Conservation (phyloP, 2,329 filamentous ascomycete species). For the Lachnellula subtilissima region DNA sequence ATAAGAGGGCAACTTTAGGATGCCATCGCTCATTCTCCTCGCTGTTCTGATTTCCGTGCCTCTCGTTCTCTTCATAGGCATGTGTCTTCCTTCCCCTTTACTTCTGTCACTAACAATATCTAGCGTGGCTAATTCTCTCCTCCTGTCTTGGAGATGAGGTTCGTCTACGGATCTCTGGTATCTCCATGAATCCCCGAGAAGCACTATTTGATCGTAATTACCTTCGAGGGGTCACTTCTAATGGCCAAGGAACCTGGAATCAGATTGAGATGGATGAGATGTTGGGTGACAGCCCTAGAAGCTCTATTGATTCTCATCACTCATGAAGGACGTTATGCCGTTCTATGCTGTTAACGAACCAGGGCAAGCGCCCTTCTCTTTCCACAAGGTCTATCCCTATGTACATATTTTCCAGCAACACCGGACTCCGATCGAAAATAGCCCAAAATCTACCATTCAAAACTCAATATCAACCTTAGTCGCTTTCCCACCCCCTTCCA, state of each 20-base stretch:
- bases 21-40: conserved; percentile 23
- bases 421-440: background rate
- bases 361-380: no score
- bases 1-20: background rate
- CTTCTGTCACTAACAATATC: conserved; percentile 33
- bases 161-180: conserved; percentile 21
- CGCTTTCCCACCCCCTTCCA: conserved; percentile 24
- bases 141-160: conserved; percentile 32
- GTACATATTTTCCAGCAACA: background rate
- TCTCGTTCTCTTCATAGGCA: conserved; percentile 27
- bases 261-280: conserved; percentile 33
- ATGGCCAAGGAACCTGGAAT: conserved; percentile 32
- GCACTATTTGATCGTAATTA: conserved; percentile 31
- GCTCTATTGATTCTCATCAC: conserved; percentile 20
- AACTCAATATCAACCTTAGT: conserved; percentile 33
- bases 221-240: conserved; percentile 28
- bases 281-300: conserved; percentile 29
- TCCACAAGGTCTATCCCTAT: background rate
- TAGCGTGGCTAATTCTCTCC: conserved; percentile 34
- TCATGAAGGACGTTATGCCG: conserved; percentile 2
- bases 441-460: conserved; percentile 10
- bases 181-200: conserved; percentile 24
- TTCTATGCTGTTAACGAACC: no score
- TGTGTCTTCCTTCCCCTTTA: conserved; percentile 7
- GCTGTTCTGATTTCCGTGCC: conserved; percentile 21